Percentiles rank a stretch among this genome's conserved stretches.
phyloP scores from a whole-genome alignment of 495 filamentous ascomycete genomes.

The Aspergillus biplanus region DNA sequence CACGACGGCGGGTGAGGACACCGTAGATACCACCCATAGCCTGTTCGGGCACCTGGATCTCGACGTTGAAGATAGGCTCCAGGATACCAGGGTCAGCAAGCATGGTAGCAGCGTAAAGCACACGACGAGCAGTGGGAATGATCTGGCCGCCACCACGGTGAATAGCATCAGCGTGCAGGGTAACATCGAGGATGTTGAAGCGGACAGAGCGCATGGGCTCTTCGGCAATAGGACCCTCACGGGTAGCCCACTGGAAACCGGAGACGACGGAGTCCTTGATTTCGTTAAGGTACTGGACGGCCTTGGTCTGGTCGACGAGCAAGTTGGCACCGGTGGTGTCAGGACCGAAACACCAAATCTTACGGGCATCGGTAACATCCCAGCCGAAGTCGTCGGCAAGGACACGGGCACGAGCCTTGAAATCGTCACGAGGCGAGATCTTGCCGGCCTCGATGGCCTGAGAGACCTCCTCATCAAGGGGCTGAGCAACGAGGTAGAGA shows the following conservation, averaged over 20 bases:
- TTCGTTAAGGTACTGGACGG: constrained; percentile 99
- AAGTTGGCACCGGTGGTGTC: constrained; percentile 98
- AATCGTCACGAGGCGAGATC: constrained; percentile 95
- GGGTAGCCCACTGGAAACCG: constrained; percentile 99
- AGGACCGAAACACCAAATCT: constrained; percentile 99
- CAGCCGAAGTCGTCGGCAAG: constrained; percentile 96
- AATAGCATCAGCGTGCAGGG: constrained; percentile 98
- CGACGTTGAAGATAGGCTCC: constrained; percentile 98
- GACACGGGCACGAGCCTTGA: constrained; percentile 97
- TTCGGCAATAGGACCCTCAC: constrained; percentile 96
- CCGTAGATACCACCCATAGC: constrained; percentile 99
- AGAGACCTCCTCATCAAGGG: constrained; percentile 87
- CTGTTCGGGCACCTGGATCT: constrained; percentile 97
- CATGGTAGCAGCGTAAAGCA: constrained; percentile 88
- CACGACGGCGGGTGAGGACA: constrained; percentile 96
- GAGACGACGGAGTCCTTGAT: constrained; percentile 99
- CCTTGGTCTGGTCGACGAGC: constrained; percentile 99
- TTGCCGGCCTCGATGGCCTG: constrained; percentile 90
- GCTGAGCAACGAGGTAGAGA: constrained; percentile 91
- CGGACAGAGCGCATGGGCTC: constrained; percentile 96
- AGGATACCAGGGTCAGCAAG: constrained; percentile 88
- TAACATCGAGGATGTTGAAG: constrained; percentile 99
- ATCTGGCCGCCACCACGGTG: constrained; percentile 99
- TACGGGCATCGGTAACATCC: constrained; percentile 99
- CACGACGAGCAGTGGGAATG: constrained; percentile 97